Conservation (phyloP, 345 rosid species). For the Gossypium sturtianum region DNA sequence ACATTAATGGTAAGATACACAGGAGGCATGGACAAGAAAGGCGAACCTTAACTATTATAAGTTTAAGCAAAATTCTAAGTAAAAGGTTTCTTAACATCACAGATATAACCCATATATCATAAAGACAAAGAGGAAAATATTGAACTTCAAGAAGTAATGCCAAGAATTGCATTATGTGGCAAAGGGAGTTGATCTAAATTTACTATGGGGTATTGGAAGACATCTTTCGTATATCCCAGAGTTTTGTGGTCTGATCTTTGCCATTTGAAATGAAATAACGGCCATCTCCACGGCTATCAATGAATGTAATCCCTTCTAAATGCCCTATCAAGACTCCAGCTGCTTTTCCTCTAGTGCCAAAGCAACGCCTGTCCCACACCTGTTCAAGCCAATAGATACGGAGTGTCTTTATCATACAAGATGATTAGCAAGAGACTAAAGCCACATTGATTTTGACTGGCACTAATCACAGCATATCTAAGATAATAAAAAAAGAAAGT, state of each 20-base stretch:
- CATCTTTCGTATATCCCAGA: conserved; percentile 79
- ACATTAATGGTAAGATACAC: conserved; percentile 1
- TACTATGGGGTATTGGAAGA: conserved; percentile 35
- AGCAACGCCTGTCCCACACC: conserved; percentile 77
- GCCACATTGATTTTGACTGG: neutral
- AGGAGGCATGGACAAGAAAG: neutral
- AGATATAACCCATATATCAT: neutral
- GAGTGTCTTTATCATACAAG: neutral
- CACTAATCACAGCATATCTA: neutral
- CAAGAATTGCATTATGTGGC: too few species aligned
- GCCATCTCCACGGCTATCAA: conserved; percentile 66
- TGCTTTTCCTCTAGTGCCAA: conserved; percentile 38
- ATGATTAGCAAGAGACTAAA: conserved; percentile 2
- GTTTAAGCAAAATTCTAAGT: neutral
- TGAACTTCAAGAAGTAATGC: neutral
- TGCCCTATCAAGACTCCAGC: conserved; percentile 63
- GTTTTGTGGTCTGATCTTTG: conserved; percentile 64
- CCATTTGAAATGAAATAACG: conserved; percentile 69
- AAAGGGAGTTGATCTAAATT: neutral
- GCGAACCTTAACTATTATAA: neutral
- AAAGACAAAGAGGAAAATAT: neutral
- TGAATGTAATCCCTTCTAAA: conserved; percentile 60
- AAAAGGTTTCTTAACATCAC: neutral
- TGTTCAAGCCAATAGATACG: conserved; percentile 13
- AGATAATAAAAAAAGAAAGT: neutral